phyloP scores from a whole-genome alignment of 2,329 filamentous ascomycete genomes.

The Fusarium sp. region DNA sequence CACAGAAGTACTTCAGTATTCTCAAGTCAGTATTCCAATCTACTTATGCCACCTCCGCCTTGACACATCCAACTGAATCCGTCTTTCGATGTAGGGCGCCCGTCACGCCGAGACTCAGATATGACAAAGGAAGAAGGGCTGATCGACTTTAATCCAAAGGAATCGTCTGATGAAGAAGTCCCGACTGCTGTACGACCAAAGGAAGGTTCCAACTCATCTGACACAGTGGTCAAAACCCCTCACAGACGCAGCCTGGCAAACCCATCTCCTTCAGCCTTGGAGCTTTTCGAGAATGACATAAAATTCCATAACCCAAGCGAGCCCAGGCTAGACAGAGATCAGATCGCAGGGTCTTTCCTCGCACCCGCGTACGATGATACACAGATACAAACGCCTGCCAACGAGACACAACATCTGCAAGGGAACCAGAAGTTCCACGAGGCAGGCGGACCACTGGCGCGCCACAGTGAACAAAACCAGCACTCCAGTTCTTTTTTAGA shows the following conservation, averaged over 20 bases:
- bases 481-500: constrained; percentile 53
- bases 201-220: constrained; percentile 45
- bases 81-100: constrained; percentile 4
- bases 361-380: background rate
- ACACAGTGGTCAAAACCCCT: constrained; percentile 53
- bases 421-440: background rate
- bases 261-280: constrained; percentile 41
- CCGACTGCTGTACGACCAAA: background rate
- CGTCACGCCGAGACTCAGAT: background rate
- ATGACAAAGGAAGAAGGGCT: constrained; percentile 5
- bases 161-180: background rate
- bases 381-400: background rate
- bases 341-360: background rate
- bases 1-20: constrained; percentile 37
- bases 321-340: background rate
- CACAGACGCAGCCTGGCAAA: constrained; percentile 40
- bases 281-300: constrained; percentile 49
- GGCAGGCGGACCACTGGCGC: background rate
- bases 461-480: background rate
- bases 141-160: constrained; percentile 4
- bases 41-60: constrained; percentile 8
- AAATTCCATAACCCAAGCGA: constrained; percentile 39
- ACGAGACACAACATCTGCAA: constrained; percentile 2
- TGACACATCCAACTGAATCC: constrained; percentile 14
- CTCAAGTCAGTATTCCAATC: constrained; percentile 36